Conservation (phyloP, 116 monocot genomes). For the Zostera marina region DNA sequence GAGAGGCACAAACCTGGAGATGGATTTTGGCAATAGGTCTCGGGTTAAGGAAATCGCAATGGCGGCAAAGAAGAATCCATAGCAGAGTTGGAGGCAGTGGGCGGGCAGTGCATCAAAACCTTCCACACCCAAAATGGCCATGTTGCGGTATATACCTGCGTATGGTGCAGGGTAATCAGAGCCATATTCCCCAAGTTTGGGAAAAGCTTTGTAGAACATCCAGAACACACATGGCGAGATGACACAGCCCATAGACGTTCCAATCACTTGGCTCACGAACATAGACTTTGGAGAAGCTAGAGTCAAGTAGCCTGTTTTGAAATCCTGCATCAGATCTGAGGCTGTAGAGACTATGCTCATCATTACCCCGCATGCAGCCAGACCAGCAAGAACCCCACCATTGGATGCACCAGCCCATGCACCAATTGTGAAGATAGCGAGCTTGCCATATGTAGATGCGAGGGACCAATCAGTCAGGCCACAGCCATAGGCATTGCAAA, state of each 20-base stretch:
- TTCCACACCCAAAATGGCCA: slow-evolving; percentile 45
- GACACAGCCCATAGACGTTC: slow-evolving; percentile 57
- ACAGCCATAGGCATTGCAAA: slow-evolving; percentile 58
- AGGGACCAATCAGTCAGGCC: slow-evolving; percentile 58
- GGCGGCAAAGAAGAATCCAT: slow-evolving; percentile 30
- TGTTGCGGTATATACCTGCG: slow-evolving; percentile 35
- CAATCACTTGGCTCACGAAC: slow-evolving; percentile 56
- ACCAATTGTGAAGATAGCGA: slow-evolving; percentile 43
- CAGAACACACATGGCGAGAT: slow-evolving; percentile 56
- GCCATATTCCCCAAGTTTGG: slow-evolving; percentile 10
- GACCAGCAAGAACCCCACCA: slow-evolving; percentile 56
- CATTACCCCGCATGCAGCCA: slow-evolving; percentile 60
- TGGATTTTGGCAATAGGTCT: slow-evolving; percentile 17
- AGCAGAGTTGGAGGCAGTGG: slow-evolving; percentile 52
- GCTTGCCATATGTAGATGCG: slow-evolving; percentile 47
- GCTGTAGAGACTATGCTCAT: slow-evolving; percentile 58
- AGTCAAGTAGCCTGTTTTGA: slow-evolving; percentile 55
- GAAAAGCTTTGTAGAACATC: slow-evolving; percentile 59
- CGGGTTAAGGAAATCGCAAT: slow-evolving; percentile 21
- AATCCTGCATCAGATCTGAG: slow-evolving; percentile 58
- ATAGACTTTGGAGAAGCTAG: slow-evolving; percentile 56
- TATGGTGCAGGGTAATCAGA: slow-evolving; percentile 40
- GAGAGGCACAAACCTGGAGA: slow-evolving; percentile 33
- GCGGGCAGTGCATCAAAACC: slow-evolving; percentile 44
- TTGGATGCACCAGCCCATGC: slow-evolving; percentile 38